Conservation (phyloP, 495 filamentous ascomycete species). For the Penicillium lagena region DNA sequence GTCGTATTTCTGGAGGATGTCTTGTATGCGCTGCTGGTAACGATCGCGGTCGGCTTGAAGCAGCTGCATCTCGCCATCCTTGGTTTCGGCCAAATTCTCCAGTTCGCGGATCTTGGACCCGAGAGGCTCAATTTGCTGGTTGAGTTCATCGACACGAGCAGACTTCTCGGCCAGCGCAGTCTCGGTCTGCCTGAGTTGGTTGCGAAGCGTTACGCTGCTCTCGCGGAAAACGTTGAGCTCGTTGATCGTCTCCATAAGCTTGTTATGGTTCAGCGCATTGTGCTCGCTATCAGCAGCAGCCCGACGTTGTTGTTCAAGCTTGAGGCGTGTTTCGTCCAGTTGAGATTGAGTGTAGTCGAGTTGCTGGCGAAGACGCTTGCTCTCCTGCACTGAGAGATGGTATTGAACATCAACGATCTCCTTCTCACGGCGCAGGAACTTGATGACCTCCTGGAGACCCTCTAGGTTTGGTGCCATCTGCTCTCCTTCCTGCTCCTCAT, state of each 20-base stretch:
- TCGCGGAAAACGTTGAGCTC: slow-evolving; percentile 93
- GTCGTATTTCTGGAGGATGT: slow-evolving; percentile 93
- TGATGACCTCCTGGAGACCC: slow-evolving; percentile 80
- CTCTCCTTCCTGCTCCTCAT: slow-evolving; percentile 29
- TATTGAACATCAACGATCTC: slow-evolving; percentile 95
- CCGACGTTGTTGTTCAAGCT: slow-evolving; percentile 80
- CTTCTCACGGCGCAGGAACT: slow-evolving; percentile 89
- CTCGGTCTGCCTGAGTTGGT: slow-evolving; percentile 74
- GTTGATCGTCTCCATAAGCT: slow-evolving; percentile 87
- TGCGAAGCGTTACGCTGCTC: slow-evolving; percentile 80
- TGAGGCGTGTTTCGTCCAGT: slow-evolving; percentile 78
- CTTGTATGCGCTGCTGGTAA: slow-evolving; percentile 88
- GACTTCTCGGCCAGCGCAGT: slow-evolving; percentile 67
- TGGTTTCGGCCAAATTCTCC: slow-evolving; percentile 69
- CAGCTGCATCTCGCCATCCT: slow-evolving; percentile 78
- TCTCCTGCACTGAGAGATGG: slow-evolving; percentile 78
- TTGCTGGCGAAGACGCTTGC: slow-evolving; percentile 81
- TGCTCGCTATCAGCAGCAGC: slow-evolving; percentile 66
- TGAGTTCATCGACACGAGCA: slow-evolving; percentile 64
- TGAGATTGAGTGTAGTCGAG: slow-evolving; percentile 78
- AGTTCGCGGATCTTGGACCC: slow-evolving; percentile 71
- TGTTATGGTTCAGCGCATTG: slow-evolving; percentile 68
- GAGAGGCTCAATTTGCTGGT: slow-evolving; percentile 72
- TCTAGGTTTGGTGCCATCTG: slow-evolving; percentile 48
- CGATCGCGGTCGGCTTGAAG: slow-evolving; percentile 81